Base-by-base conservation (phyloP, 306 rosid species). In the Senna siamea region DNA sequence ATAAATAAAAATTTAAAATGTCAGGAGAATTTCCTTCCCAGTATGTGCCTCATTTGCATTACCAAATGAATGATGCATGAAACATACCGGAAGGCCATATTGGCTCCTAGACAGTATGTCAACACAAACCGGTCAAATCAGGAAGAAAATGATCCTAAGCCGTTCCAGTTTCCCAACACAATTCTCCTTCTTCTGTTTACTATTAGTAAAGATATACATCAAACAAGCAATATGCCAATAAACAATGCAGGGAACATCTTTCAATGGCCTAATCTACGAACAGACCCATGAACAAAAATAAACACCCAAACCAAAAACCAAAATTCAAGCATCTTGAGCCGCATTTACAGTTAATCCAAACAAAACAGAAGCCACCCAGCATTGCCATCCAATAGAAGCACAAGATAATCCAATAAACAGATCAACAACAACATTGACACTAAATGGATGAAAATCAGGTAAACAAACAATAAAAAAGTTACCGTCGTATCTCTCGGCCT, bases 401-500 rank as follows among this genome's bases (percentile, higher is more conserved):
- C 41, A 23, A 57, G 6, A 10, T 17, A n/a, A 19, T 30, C 38
- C 56, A 62, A 61, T 1, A 70, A 63, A 56, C 62, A 76, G 70
- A 79, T 85, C 86, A 46, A 70, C 5, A 54, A 5, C 71, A 69
- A 79, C 19, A 18, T 19, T 46, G 62, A 2, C 18, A 30, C 5
- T 2, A 15, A 75, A 75, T 56, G 40, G 40, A 10, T 38, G 38
- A 10, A 66, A 57, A 54, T 18, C 59, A n/a, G 20, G 51, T 5
- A 0, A 23, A 40, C 9, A 7, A 30, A 51, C 0, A 22, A 34
- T 4, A 15, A 14, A 34, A 2, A 0, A 4, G 32, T 26, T 13
- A 83, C 98, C 98, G 73, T 93, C 98, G 62, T 93, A 93, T 78
- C 98, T 89, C 79, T 93, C 98, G 56, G 98, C 98, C 79, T 93